Percentiles rank a stretch among this genome's conserved stretches.
Conservation (phyloP, 148 eudicot species). For the Vaccinium myrtillus region DNA sequence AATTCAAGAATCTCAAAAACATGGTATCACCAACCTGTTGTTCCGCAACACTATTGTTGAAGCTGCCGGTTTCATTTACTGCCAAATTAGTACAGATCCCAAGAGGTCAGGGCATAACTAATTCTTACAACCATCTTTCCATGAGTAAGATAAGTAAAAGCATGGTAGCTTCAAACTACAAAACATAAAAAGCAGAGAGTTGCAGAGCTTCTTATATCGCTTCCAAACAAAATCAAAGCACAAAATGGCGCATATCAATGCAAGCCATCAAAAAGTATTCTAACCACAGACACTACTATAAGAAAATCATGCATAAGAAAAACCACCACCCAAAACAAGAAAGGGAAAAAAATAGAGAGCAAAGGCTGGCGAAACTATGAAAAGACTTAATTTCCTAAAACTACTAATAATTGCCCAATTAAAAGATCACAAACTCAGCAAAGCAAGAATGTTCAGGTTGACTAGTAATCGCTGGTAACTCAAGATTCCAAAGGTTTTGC, state of each 20-base stretch:
- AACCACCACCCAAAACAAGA: neutral
- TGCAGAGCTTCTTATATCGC: neutral
- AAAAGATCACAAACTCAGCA: neutral
- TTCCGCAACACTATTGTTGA: constrained; percentile 85
- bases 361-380: neutral
- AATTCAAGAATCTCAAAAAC: neutral
- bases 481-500: neutral
- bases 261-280: neutral
- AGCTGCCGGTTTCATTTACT: constrained; percentile 80
- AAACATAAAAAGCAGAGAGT: neutral
- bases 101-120: neutral
- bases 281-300: neutral
- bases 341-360: neutral
- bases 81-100: constrained; percentile 18
- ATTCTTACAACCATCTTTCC: neutral
- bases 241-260: neutral
- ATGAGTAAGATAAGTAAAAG: neutral
- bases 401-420: neutral
- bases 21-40: constrained; percentile 62
- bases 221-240: neutral
- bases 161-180: neutral
- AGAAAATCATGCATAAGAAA: neutral
- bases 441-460: neutral
- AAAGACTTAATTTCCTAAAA: neutral
- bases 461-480: neutral